These are phyloP conservation scores for Penicillium verhagenii DNA, from an alignment of 495 filamentous ascomycete species.

Conservation along the genomic window DNA sequence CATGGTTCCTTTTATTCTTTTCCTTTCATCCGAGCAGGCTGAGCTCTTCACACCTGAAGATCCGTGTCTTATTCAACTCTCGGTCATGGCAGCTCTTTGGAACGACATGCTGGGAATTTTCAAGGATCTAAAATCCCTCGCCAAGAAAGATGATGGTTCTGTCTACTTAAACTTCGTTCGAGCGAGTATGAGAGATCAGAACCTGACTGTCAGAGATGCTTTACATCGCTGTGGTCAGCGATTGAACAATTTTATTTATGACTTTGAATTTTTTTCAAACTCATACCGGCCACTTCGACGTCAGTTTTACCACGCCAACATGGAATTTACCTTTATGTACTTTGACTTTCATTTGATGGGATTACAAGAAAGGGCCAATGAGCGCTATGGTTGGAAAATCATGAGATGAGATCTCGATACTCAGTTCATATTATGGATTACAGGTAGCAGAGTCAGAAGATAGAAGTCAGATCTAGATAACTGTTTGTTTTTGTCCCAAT, in stretches of 20 bases:
- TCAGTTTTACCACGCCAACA: background rate
- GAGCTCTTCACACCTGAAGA: background rate
- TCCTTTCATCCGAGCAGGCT: background rate
- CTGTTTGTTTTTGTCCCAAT: no score
- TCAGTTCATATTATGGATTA: background rate
- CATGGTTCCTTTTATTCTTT: background rate
- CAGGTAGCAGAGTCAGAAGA: no score
- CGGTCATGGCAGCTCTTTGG: background rate
- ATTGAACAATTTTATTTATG: background rate
- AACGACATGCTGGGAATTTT: background rate
- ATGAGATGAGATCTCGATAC: background rate
- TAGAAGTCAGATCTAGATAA: no score
- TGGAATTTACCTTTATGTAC: background rate
- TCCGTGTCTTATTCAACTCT: background rate
- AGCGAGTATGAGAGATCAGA: background rate
- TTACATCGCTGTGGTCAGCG: background rate
- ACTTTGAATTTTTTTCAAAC: background rate
- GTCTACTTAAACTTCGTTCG: background rate
- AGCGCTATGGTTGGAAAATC: background rate
- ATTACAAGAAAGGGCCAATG: background rate
- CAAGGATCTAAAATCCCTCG: background rate
- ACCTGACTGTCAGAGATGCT: background rate
- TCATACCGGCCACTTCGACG: background rate
- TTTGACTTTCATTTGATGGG: background rate
- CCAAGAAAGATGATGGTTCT: background rate